Base-by-base conservation (phyloP, 306 rosid genomes). In the Cotoneaster glaucophyllus region DNA sequence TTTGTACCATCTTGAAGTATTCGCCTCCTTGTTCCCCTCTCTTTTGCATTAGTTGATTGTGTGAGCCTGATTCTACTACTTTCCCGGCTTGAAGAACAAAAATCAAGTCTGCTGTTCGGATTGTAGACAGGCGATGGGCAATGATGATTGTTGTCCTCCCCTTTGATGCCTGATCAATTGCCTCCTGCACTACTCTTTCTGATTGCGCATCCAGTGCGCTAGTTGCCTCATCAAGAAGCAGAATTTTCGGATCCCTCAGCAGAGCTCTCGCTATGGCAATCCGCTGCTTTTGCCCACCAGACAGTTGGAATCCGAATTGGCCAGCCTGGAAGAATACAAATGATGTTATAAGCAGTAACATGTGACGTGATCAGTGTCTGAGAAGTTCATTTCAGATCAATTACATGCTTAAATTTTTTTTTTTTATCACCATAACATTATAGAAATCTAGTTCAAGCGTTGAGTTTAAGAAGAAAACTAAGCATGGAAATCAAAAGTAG, bases 231-330 rank as follows among this genome's bases (percentile, higher is more conserved):
- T 91, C 98, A 32, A 94, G 97, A 43, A 94, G 88, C 41, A 94
- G 83, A 37, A 94, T 81, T 86, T 85, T 91, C 39, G 97, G 98
- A 72, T 91, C 94, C 81, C 91, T 83, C 5, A 91, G 85, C 24
- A 91, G 87, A 67, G 98, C 97, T 86, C 97, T 84, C 4, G 97
- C 98, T 70, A 90, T 91, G 32, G 93, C 95, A 37, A 94, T 90
- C 26, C 96, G 84, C 76, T 94, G 97, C 89, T 91, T 91, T 85
- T 94, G 97, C 67, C 98, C 98, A 4, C 98, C 97, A 45, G 96
- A 94, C 81, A 94, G 72, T 56, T 87, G 94, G 62, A 88, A 82
- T 52, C 98, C 94, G 74, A 91, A 90, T 82, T 91, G 97, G 9
- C 96, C 97, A 70, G 90, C 98, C 93, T 91, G 67, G 70, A 24